Conservation (phyloP, 73 alveolate species). For the Tetrahymena borealis region DNA sequence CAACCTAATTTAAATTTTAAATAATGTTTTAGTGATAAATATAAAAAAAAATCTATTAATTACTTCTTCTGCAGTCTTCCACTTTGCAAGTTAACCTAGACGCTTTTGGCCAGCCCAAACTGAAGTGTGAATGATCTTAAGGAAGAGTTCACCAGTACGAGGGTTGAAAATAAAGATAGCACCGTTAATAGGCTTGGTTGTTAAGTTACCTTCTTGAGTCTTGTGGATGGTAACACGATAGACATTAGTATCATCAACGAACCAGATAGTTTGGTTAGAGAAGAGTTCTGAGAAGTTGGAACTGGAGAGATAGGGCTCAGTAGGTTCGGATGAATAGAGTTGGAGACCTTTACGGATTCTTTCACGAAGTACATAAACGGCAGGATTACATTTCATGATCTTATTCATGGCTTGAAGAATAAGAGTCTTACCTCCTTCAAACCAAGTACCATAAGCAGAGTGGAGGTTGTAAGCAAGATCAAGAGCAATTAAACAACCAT, state of each 20-base stretch:
- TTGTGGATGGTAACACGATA: slow-evolving; percentile 99
- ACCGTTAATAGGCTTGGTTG: slow-evolving; percentile 99
- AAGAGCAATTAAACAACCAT: slow-evolving; percentile 95
- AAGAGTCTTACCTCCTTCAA: slow-evolving; percentile 92
- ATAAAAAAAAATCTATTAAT: background rate
- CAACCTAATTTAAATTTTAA: slow-evolving; percentile 10
- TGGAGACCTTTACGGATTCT: slow-evolving; percentile 99
- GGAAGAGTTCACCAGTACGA: slow-evolving; percentile 97
- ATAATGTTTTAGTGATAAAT: background rate
- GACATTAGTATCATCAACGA: slow-evolving; percentile 99
- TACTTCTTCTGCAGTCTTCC: slow-evolving; percentile 99
- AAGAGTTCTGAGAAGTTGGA: slow-evolving; percentile 98
- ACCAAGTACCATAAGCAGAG: slow-evolving; percentile 99
- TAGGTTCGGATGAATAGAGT: slow-evolving; percentile 99
- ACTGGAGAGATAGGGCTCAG: slow-evolving; percentile 99
- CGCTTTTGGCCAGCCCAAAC: slow-evolving; percentile 99
- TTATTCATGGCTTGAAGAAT: slow-evolving; percentile 97
- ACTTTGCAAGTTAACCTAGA: slow-evolving; percentile 98
- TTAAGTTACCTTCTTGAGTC: slow-evolving; percentile 99
- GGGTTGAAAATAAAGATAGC: slow-evolving; percentile 99
- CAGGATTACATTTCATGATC: slow-evolving; percentile 99
- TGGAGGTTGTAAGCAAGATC: slow-evolving; percentile 99
- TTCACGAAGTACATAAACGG: slow-evolving; percentile 99
- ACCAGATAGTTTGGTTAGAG: slow-evolving; percentile 97
- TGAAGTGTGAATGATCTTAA: slow-evolving; percentile 98